Evolutionary conservation across 176 grass and related monocot genomes (phyloP).

Genomic region (Oryza rufipogon): DNA sequence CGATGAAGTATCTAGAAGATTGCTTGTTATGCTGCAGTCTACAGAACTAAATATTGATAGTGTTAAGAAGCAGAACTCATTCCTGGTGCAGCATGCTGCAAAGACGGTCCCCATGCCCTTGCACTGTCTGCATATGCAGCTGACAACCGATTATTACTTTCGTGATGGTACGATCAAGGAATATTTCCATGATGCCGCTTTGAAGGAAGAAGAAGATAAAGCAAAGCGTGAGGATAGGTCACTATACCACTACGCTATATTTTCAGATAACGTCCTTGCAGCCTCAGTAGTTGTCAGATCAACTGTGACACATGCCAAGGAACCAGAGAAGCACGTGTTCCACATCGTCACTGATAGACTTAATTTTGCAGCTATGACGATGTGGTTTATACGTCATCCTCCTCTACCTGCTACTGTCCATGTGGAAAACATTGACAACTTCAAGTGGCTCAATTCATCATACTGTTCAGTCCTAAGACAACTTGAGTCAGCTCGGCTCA

Average conservation of each 20-base stretch:
- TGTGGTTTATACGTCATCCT: conserved; percentile 85
- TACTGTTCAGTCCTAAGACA: conserved; percentile 93
- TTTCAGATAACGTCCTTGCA: conserved; percentile 96
- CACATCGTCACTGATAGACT: conserved; percentile 92
- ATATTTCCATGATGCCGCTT: conserved; percentile 40
- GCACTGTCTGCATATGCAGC: conserved; percentile 87
- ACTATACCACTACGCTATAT: conserved; percentile 96
- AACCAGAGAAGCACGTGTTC: conserved; percentile 93
- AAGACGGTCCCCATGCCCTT: conserved; percentile 91
- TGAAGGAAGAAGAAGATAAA: conserved; percentile 59
- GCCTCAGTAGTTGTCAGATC: conserved; percentile 94
- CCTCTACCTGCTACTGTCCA: conserved; percentile 62
- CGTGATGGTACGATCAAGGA: conserved; percentile 44
- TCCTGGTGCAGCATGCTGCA: conserved; percentile 95
- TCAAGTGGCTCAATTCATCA: conserved; percentile 96
- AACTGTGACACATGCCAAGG: conserved; percentile 67
- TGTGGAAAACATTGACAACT: conserved; percentile 92
- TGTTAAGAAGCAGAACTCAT: conserved; percentile 88
- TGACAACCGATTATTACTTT: conserved; percentile 80
- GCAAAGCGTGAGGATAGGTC: conserved; percentile 76
- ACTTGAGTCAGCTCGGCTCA: conserved; percentile 88
- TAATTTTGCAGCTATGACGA: conserved; percentile 98
- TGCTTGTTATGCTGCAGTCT: conserved; percentile 82
- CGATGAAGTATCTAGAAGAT: conserved; percentile 67
- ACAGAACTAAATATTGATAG: conserved; percentile 73